A percentile compares a stretch with the other conserved stretches of the same genome.
Evolutionary conservation across 805 yeast species (phyloP).

Genomic region (Candida ficus): DNA sequence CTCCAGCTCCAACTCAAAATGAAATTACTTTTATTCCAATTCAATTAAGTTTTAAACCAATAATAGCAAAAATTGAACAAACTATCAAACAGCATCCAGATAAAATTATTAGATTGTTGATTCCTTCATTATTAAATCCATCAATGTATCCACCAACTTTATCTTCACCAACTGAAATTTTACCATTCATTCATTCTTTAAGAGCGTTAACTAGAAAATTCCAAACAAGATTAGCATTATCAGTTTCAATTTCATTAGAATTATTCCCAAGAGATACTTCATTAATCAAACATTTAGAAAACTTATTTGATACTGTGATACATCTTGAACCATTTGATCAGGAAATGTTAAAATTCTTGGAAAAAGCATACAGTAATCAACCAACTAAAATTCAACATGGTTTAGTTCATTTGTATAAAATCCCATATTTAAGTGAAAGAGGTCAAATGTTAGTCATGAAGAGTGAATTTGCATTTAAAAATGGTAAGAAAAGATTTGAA

Average conservation of each 20-base stretch:
- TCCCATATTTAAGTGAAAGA: conserved; percentile 66
- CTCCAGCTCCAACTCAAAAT: conserved; percentile 58
- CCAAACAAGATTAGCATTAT: conserved; percentile 40
- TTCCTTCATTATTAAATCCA: conserved; percentile 82
- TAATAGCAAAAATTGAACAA: conserved; percentile 38
- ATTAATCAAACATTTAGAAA: conserved; percentile 49
- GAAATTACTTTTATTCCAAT: conserved; percentile 58
- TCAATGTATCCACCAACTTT: conserved; percentile 54
- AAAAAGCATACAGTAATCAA: conserved; percentile 62
- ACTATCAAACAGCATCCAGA: conserved; percentile 37
- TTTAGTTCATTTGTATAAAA: conserved; percentile 64
- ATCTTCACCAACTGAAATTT: conserved; percentile 40
- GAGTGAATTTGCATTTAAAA: conserved; percentile 81
- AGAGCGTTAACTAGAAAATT: conserved; percentile 46
- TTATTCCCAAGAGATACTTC: conserved; percentile 53
- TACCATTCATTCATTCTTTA: conserved; percentile 60
- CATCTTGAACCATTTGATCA: conserved; percentile 81
- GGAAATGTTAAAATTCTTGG: conserved; percentile 59
- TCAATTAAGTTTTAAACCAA: conserved; percentile 21
- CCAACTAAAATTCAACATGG: conserved; percentile 84
- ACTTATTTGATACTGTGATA: conserved; percentile 59
- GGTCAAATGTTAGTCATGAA: conserved; percentile 75
- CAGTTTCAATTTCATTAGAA: conserved; percentile 58
- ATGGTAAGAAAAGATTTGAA: conserved; percentile 78
- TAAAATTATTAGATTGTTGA: conserved; percentile 55